Evolutionary conservation across 2,329 filamentous ascomycete species (phyloP).

Genomic region (Plectosphaerella plurivora): DNA sequence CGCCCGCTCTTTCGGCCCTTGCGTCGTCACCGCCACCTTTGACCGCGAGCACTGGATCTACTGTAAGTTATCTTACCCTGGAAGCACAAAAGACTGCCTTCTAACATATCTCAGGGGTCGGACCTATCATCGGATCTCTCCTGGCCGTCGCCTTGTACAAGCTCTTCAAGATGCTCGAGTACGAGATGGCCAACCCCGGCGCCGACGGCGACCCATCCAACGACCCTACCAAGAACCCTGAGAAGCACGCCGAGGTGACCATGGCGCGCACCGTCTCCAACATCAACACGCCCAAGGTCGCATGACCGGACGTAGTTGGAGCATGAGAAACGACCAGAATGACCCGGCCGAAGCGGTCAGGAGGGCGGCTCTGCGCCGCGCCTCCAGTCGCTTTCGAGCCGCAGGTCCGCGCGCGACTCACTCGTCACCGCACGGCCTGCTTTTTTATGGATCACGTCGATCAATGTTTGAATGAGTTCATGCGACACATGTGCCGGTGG

Average conservation of each 20-base stretch:
- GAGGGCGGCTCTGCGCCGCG: too few species aligned
- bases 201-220: constrained; percentile 38
- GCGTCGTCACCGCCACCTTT: constrained; percentile 35
- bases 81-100: not conserved
- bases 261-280: constrained; percentile 7
- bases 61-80: constrained; percentile 17
- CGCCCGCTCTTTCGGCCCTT: constrained; percentile 40
- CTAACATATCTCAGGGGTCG: constrained; percentile 20
- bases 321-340: too few species aligned
- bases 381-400: too few species aligned
- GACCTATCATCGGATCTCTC: constrained; percentile 25
- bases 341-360: too few species aligned
- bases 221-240: constrained; percentile 37
- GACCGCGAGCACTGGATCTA: constrained; percentile 44
- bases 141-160: constrained; percentile 31
- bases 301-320: not conserved
- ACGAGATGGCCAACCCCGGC: constrained; percentile 41
- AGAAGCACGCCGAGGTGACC: constrained; percentile 25
- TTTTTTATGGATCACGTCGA: too few species aligned
- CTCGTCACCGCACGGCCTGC: too few species aligned
- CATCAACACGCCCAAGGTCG: not conserved
- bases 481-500: not conserved
- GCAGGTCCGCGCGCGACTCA: too few species aligned
- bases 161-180: constrained; percentile 35
- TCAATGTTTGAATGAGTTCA: too few species aligned